Conservation (phyloP, 345 rosid species). For the Xanthoceras sorbifolium region DNA sequence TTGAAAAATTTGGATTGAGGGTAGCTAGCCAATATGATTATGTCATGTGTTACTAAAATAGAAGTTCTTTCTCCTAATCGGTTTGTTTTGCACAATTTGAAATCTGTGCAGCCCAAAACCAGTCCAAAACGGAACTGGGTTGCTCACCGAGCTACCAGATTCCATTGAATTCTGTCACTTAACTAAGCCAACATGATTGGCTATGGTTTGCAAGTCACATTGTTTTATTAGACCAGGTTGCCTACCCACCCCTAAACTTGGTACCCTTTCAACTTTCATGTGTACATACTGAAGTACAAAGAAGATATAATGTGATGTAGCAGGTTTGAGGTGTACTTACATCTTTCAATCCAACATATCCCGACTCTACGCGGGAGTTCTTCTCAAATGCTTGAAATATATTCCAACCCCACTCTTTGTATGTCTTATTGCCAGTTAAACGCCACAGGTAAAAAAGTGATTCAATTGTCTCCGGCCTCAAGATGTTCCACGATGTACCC, state of each 20-base stretch:
- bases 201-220: too few relatives aligned
- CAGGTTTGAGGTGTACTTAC: constrained; percentile 45
- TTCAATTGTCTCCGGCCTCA: constrained; percentile 96
- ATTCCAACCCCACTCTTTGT: constrained; percentile 99
- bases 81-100: too few relatives aligned
- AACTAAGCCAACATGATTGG: too few relatives aligned
- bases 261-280: not conserved
- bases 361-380: constrained; percentile 79
- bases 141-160: too few relatives aligned
- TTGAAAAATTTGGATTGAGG: too few relatives aligned
- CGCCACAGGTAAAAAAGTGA: constrained; percentile 97
- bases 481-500: constrained; percentile 95
- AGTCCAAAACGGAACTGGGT: too few relatives aligned
- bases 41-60: too few relatives aligned
- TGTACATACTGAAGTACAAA: not conserved
- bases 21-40: too few relatives aligned
- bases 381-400: constrained; percentile 94
- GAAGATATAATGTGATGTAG: not conserved
- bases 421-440: constrained; percentile 87
- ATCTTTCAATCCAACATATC: constrained; percentile 96
- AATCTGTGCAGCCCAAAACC: too few relatives aligned
- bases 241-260: not conserved
- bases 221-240: too few relatives aligned
- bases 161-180: too few relatives aligned
- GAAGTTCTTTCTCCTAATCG: too few relatives aligned